phyloP scores from a whole-genome alignment of 1,284 basidiomycete genomes.

The Leccinum pachyderme region DNA sequence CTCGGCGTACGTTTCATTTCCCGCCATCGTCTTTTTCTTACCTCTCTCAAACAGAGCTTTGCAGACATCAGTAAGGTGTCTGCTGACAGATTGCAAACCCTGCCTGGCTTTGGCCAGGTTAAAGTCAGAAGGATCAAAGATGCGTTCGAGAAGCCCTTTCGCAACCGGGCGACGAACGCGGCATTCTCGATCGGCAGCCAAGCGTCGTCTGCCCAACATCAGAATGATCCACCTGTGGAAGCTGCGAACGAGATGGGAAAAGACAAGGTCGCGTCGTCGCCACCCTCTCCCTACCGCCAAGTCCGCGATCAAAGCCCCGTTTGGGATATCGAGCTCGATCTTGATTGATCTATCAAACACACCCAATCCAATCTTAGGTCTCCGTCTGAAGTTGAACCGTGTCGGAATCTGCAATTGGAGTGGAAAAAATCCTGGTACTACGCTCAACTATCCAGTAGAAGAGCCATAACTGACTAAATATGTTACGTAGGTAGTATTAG shows the following conservation, averaged over 20 bases:
- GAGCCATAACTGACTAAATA: slow-evolving; percentile 21
- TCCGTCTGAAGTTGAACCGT: background rate
- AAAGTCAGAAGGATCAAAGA: slow-evolving; percentile 86
- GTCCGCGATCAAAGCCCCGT: slow-evolving; percentile 42
- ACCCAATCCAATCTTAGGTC: background rate
- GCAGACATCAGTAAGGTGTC: slow-evolving; percentile 74
- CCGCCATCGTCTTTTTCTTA: slow-evolving; percentile 2
- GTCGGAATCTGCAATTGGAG: background rate
- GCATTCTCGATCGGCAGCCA: slow-evolving; percentile 38
- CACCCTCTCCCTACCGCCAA: slow-evolving; percentile 6
- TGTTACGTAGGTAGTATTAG: background rate
- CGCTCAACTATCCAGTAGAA: background rate
- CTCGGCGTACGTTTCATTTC: slow-evolving; percentile 71
- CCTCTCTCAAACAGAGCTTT: slow-evolving; percentile 64
- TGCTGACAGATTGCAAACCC: slow-evolving; percentile 71
- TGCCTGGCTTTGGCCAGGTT: slow-evolving; percentile 93
- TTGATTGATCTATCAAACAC: slow-evolving; percentile 17
- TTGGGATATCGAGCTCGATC: slow-evolving; percentile 59
- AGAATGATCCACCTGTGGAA: slow-evolving; percentile 9
- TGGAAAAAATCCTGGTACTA: background rate
- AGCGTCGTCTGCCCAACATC: background rate
- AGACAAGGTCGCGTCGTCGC: slow-evolving; percentile 13
- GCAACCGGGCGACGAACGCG: slow-evolving; percentile 58
- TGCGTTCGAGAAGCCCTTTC: slow-evolving; percentile 76
- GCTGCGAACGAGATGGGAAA: slow-evolving; percentile 19